Conservation (phyloP, 768 basidiomycete species). For the Suillus subalutaceus region DNA sequence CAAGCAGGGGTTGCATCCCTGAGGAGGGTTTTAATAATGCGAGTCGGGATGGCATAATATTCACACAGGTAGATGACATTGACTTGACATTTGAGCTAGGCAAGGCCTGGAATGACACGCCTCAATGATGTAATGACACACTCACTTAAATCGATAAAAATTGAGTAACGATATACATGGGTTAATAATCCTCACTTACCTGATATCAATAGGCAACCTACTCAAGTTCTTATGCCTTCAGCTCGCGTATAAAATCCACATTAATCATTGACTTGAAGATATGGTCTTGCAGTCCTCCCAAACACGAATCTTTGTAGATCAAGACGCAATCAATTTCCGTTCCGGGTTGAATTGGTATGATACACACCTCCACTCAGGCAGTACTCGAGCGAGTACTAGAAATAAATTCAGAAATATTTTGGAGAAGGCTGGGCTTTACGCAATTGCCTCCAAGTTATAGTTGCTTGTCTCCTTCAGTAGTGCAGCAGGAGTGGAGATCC, state of each 20-base stretch:
- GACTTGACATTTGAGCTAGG: too few relatives aligned
- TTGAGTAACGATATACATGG: background rate
- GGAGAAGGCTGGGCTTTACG: too few relatives aligned
- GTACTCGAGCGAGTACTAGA: background rate
- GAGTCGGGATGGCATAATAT: too few relatives aligned
- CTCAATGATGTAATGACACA: too few relatives aligned
- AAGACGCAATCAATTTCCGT: background rate
- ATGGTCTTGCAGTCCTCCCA: background rate
- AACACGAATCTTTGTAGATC: background rate
- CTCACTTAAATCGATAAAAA: background rate
- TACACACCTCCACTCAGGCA: background rate
- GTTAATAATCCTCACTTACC: background rate
- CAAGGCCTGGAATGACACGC: too few relatives aligned
- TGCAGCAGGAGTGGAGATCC: too few relatives aligned
- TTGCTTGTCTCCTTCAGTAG: too few relatives aligned
- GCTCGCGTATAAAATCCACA: background rate
- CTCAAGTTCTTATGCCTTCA: background rate
- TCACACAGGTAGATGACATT: too few relatives aligned
- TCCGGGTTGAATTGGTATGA: background rate
- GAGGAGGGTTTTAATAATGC: too few relatives aligned
- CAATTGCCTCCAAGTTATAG: too few relatives aligned
- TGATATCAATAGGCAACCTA: background rate
- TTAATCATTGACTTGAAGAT: background rate
- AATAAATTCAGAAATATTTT: too few relatives aligned
- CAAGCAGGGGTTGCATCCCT: too few relatives aligned